Conservation (phyloP, 208 protist genomes). For the Trypanosoma conorhini region DNA sequence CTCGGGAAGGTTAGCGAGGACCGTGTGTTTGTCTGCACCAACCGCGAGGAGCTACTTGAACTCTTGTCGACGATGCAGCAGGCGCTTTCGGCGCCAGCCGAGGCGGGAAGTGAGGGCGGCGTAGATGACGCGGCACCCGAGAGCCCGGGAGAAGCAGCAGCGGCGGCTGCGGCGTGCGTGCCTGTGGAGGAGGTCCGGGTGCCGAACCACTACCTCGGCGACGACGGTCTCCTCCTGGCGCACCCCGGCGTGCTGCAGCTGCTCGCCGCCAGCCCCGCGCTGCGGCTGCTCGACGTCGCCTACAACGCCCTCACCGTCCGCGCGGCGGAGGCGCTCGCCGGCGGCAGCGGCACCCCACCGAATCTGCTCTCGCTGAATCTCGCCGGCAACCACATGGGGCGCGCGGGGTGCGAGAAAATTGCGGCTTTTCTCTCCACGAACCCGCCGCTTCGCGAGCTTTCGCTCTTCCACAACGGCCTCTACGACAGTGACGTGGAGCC, state of each 20-base stretch:
- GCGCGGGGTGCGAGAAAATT: conserved; percentile 17
- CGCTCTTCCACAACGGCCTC: conserved; percentile 64
- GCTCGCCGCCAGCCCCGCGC: conserved; percentile 33
- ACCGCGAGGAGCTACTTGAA: conserved; percentile 24
- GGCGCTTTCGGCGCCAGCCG: neutral
- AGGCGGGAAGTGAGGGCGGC: neutral
- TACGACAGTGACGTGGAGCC: conserved; percentile 49
- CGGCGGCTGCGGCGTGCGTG: neutral
- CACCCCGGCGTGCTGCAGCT: conserved; percentile 30
- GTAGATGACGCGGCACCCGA: conserved; percentile 4
- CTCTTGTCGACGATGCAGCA: conserved; percentile 22
- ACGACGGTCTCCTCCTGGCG: conserved; percentile 28
- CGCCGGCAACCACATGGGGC: conserved; percentile 57
- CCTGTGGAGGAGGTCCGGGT: conserved; percentile 35
- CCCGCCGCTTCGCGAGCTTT: conserved; percentile 49
- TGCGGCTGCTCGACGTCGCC: conserved; percentile 50
- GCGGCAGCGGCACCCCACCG: conserved; percentile 7
- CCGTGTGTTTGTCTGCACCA: conserved; percentile 34
- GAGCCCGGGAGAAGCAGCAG: neutral
- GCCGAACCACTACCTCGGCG: conserved; percentile 48
- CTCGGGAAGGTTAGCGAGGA: conserved; percentile 21
- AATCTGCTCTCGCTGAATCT: conserved; percentile 48
- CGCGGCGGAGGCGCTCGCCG: conserved; percentile 35
- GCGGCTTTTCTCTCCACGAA: conserved; percentile 39
- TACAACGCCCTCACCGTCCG: conserved; percentile 52